Percentiles rank a stretch among this genome's conserved stretches.
Evolutionary conservation across 352 stramenopile species (phyloP).

Genomic region (Salisapilia sapeloensis): DNA sequence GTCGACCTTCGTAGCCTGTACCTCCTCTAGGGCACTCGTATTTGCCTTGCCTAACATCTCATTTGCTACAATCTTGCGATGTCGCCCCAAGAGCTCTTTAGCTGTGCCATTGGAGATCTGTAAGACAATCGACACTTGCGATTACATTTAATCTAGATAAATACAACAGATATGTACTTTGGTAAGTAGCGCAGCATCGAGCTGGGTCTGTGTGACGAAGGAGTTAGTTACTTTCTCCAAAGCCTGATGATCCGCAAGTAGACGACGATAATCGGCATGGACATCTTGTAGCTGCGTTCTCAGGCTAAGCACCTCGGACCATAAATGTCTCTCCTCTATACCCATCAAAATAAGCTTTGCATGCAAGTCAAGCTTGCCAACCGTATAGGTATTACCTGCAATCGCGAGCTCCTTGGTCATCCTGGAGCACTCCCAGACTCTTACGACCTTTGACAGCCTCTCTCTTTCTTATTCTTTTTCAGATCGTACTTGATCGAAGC

Average conservation of each 20-base stretch:
- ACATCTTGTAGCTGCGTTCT: conserved; percentile 29
- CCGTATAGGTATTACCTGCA: too few relatives aligned
- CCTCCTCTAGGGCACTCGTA: conserved; percentile 4
- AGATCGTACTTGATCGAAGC: too few relatives aligned
- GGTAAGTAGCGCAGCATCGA: conserved; percentile 40
- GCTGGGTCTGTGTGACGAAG: conserved; percentile 36
- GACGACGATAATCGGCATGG: conserved; percentile 7
- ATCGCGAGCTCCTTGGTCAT: too few relatives aligned
- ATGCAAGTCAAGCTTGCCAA: too few relatives aligned
- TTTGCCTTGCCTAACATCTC: conserved; percentile 33
- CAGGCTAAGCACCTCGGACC: conserved; percentile 36
- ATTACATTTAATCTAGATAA: neutral
- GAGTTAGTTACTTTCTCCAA: conserved; percentile 17
- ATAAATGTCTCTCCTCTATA: conserved; percentile 31
- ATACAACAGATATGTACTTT: conserved; percentile 8
- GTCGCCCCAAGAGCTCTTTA: neutral
- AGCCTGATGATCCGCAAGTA: conserved; percentile 11
- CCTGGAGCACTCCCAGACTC: too few relatives aligned
- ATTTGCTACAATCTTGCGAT: too few relatives aligned
- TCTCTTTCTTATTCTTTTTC: too few relatives aligned
- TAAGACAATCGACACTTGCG: neutral
- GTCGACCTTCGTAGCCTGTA: conserved; percentile 41
- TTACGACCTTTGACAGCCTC: too few relatives aligned
- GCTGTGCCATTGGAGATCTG: neutral
- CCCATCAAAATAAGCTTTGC: too few relatives aligned